phyloP scores from a whole-genome alignment of 2,329 filamentous ascomycete species.

The Fusarium paranaense region DNA sequence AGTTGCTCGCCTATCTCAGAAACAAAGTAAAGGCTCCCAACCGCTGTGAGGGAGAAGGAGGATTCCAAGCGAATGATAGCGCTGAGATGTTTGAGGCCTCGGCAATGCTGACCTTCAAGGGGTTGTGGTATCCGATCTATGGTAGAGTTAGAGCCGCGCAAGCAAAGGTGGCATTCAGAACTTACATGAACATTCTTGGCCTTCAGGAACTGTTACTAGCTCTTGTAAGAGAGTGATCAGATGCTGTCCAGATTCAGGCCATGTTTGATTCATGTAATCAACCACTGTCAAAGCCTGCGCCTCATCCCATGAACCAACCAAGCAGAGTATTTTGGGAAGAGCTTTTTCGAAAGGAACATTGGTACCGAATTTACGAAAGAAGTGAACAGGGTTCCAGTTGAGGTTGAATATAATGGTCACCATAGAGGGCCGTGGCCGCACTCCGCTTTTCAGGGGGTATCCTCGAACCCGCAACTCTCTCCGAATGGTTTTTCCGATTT shows the following conservation, averaged over 20 bases:
- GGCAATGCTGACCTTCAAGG: neutral
- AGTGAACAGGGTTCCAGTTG: neutral
- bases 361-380: neutral
- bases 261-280: constrained; percentile 14
- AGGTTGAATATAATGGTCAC: neutral
- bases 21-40: neutral
- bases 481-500: neutral
- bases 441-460: neutral
- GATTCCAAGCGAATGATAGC: neutral
- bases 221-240: neutral
- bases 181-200: neutral
- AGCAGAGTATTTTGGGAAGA: neutral
- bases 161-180: neutral
- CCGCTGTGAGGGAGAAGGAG: neutral
- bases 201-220: neutral
- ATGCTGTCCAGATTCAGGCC: neutral
- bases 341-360: neutral
- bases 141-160: neutral
- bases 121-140: neutral
- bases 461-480: neutral
- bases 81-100: neutral
- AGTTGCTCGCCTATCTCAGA: constrained; percentile 21
- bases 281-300: neutral
- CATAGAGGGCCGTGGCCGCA: rapidly evolving
- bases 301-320: neutral